phyloP scores from a whole-genome alignment of 257 asterid species.

The Coffea canephora region DNA sequence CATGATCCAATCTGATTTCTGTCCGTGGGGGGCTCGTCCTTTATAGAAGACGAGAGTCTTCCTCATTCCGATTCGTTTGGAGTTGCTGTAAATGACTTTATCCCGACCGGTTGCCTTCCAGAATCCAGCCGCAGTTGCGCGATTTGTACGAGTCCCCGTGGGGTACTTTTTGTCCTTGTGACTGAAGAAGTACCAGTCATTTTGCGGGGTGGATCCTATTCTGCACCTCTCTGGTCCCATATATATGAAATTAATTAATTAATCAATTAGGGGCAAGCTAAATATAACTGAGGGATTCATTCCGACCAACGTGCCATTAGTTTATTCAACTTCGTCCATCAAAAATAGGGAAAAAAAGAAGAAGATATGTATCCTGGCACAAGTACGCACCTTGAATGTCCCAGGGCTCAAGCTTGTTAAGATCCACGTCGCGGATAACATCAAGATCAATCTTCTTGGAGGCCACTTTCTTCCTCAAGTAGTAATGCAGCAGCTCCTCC shows the following conservation, averaged over 20 bases:
- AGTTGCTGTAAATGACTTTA: conserved; percentile 67
- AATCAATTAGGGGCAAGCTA: background rate
- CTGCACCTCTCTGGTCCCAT: conserved; percentile 62
- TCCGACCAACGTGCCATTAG: background rate
- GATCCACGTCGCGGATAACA: conserved; percentile 86
- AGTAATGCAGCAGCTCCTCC: conserved; percentile 85
- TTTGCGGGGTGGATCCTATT: conserved; percentile 84
- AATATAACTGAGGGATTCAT: background rate
- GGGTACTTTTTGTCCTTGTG: conserved; percentile 93
- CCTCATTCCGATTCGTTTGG: conserved; percentile 75
- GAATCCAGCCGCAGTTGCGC: conserved; percentile 89
- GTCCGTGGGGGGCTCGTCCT: conserved; percentile 92
- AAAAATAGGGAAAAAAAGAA: background rate
- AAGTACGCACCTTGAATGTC: conserved; percentile 68
- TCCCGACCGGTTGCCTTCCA: conserved; percentile 97
- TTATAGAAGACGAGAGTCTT: conserved; percentile 80
- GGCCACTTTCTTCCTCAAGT: conserved; percentile 76
- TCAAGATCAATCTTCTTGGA: conserved; percentile 74
- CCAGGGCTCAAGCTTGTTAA: conserved; percentile 95
- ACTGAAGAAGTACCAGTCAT: conserved; percentile 91
- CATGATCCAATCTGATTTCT: conserved; percentile 92
- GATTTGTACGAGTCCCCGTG: conserved; percentile 80
- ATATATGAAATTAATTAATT: background rate
- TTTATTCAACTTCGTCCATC: background rate
- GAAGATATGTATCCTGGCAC: no score